phyloP scores from a whole-genome alignment of 108 stramenopile species.

The Schizochytrium sp. region DNA sequence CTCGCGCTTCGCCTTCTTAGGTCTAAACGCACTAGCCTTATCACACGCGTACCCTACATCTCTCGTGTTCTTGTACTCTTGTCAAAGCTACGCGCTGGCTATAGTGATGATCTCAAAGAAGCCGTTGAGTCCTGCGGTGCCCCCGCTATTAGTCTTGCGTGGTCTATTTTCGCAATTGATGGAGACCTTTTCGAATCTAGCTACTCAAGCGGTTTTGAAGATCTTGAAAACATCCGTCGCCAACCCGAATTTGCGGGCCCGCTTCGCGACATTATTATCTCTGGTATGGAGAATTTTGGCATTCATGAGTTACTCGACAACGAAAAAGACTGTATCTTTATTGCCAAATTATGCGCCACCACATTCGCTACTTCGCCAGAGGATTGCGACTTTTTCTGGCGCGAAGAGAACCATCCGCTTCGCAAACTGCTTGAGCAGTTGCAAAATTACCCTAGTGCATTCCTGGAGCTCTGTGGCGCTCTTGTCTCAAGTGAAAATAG shows the following conservation, averaged over 20 bases:
- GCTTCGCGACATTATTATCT: background rate
- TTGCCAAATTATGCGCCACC: background rate
- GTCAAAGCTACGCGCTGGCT: background rate
- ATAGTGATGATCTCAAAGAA: conserved; percentile 21
- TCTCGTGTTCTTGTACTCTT: background rate
- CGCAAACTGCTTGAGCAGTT: conserved; percentile 13
- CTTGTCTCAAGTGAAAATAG: conserved; percentile 38
- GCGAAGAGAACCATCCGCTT: background rate
- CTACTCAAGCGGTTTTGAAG: conserved; percentile 22
- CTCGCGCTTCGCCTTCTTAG: conserved; percentile 28
- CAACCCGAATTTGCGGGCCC: background rate
- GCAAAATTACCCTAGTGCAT: background rate
- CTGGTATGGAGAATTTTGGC: conserved; percentile 26
- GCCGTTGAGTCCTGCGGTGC: background rate
- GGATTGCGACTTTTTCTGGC: conserved; percentile 37
- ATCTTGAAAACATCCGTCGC: background rate
- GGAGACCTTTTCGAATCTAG: background rate
- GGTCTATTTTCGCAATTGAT: conserved; percentile 2
- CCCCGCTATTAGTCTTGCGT: conserved; percentile 1
- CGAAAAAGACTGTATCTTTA: background rate
- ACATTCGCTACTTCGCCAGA: background rate
- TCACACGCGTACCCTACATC: background rate
- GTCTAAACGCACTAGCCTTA: background rate
- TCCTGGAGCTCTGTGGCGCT: conserved; percentile 39
- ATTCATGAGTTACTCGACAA: background rate